Percentiles rank a stretch among this genome's conserved stretches.
phyloP scores from a whole-genome alignment of 208 protist genomes.

The Vickermania spadyakhi region DNA sequence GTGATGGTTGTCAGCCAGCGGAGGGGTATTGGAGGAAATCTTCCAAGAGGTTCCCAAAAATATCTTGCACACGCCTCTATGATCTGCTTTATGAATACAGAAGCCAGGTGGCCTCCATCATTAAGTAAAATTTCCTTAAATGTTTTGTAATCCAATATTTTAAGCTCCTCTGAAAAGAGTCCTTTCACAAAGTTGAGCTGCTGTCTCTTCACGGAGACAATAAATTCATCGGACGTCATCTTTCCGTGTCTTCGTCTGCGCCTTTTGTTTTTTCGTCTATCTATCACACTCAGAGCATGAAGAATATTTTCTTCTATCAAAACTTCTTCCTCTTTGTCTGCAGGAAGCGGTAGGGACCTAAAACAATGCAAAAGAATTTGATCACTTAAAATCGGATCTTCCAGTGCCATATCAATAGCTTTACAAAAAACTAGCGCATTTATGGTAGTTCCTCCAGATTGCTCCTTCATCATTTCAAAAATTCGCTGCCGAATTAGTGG shows the following conservation, averaged over 20 bases:
- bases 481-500: slow-evolving; percentile 12
- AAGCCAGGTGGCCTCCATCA: slow-evolving; percentile 10
- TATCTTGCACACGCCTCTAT: slow-evolving; percentile 30
- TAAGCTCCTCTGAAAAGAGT: not conserved
- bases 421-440: slow-evolving; percentile 31
- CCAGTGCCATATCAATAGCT: slow-evolving; percentile 27
- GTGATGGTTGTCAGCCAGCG: slow-evolving; percentile 20
- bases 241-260: not conserved
- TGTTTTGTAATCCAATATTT: slow-evolving; percentile 10
- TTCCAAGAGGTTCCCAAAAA: slow-evolving; percentile 26
- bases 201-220: not conserved
- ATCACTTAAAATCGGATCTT: slow-evolving; percentile 6
- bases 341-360: slow-evolving; percentile 11
- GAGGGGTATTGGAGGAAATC: slow-evolving; percentile 27
- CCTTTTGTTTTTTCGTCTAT: not conserved
- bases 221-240: not conserved
- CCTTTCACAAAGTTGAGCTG: not conserved
- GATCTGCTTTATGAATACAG: slow-evolving; percentile 34
- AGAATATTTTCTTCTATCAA: not conserved
- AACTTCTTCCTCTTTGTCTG: not conserved
- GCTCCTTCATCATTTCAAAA: slow-evolving; percentile 10
- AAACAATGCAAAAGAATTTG: slow-evolving; percentile 35
- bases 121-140: slow-evolving; percentile 25
- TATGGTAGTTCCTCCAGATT: slow-evolving; percentile 2
- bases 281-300: not conserved